These are phyloP conservation scores for Lasiosphaeria ovina DNA, from an alignment of 495 filamentous ascomycete species.

Conservation along the genomic window DNA sequence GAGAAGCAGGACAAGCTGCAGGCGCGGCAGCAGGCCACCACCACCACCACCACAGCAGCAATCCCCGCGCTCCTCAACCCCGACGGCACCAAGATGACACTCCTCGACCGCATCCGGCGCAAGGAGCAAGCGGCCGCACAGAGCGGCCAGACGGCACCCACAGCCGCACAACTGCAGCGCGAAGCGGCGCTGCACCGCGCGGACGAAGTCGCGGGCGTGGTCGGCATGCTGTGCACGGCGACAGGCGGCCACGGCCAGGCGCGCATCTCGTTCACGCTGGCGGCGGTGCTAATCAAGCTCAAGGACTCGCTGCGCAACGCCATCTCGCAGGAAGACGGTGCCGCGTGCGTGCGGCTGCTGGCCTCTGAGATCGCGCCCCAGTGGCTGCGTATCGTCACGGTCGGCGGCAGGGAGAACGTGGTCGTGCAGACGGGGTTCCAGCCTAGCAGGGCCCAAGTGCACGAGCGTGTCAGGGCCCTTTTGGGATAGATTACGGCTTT, in stretches of 20 bases:
- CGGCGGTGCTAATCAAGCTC: conserved; percentile 55
- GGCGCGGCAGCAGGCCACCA: conserved; percentile 4
- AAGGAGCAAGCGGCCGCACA: conserved; percentile 52
- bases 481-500: conserved; percentile 26
- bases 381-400: conserved; percentile 57
- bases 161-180: conserved; percentile 51
- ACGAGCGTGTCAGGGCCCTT: conserved; percentile 41
- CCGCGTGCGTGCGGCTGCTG: conserved; percentile 54
- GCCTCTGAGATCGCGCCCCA: conserved; percentile 59
- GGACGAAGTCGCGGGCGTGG: conserved; percentile 58
- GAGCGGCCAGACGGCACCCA: conserved; percentile 37
- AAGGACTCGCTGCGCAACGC: conserved; percentile 61
- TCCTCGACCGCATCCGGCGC: conserved; percentile 63
- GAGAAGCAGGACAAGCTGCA: conserved; percentile 20
- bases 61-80: conserved; percentile 22
- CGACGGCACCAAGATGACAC: conserved; percentile 39
- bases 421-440: conserved; percentile 50
- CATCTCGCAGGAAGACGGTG: conserved; percentile 58
- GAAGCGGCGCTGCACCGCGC: conserved; percentile 58
- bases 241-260: conserved; percentile 33
- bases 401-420: conserved; percentile 56
- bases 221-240: conserved; percentile 55
- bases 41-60: background rate
- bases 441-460: conserved; percentile 42
- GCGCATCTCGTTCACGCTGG: conserved; percentile 59